Evolutionary conservation across 257 asterid genomes (phyloP).

Genomic region (Fraxinus pennsylvanica): DNA sequence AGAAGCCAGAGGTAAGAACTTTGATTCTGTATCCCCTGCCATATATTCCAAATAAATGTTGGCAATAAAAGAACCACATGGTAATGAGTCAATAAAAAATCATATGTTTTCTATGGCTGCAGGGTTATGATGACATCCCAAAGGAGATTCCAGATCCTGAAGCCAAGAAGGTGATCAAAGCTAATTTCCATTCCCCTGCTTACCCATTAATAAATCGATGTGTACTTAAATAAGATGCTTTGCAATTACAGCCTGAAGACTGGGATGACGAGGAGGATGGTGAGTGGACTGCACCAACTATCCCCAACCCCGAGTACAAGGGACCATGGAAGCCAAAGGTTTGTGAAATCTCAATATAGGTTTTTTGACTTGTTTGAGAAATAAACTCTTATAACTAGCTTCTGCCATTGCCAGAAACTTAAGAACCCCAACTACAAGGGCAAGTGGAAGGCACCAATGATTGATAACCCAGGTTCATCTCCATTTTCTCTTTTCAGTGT

Average conservation of each 20-base stretch:
- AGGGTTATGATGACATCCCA: slow-evolving; percentile 97
- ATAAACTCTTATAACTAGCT: neutral
- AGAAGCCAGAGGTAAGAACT: slow-evolving; percentile 3
- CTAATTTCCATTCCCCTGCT: neutral
- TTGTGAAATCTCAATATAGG: slow-evolving; percentile 8
- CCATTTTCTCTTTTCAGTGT: neutral
- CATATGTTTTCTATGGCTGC: slow-evolving; percentile 7
- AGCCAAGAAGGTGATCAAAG: slow-evolving; percentile 72
- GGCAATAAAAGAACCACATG: neutral
- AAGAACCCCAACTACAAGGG: slow-evolving; percentile 92
- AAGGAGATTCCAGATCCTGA: slow-evolving; percentile 87
- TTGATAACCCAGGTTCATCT: slow-evolving; percentile 77
- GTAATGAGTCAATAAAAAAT: neutral
- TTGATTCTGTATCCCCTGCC: neutral
- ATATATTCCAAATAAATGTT: neutral
- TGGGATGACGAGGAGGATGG: slow-evolving; percentile 99
- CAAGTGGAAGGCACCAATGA: slow-evolving; percentile 91
- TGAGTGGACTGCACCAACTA: slow-evolving; percentile 93
- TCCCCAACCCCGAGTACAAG: slow-evolving; percentile 95
- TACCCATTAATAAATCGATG: neutral
- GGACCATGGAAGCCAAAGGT: slow-evolving; percentile 92
- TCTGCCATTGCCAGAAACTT: slow-evolving; percentile 47
- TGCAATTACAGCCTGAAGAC: slow-evolving; percentile 81
- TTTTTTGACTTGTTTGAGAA: slow-evolving; percentile 9
- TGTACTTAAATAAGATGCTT: neutral